Percentiles rank a stretch among this genome's conserved stretches.
These are phyloP conservation scores for Puya raimondii DNA, from an alignment of 176 grass and related monocot genomes.

Conservation along the genomic window DNA sequence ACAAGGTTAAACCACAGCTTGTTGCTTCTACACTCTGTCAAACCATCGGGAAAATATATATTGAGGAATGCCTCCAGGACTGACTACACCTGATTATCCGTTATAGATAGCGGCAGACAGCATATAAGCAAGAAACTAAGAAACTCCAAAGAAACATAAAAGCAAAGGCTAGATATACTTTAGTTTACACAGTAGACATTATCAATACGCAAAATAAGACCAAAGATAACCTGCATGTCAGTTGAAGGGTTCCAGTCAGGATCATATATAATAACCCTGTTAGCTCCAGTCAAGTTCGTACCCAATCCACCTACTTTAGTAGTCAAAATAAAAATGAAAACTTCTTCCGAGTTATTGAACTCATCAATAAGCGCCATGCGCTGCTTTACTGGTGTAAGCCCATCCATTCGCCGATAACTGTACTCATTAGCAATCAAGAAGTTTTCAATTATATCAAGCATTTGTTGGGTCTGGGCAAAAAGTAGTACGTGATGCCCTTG, in stretches of 20 bases:
- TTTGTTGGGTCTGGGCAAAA: conserved; percentile 87
- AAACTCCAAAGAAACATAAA: background rate
- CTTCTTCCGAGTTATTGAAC: conserved; percentile 74
- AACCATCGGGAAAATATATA: background rate
- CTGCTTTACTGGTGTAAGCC: conserved; percentile 82
- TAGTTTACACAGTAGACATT: too few species aligned
- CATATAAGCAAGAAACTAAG: too few species aligned
- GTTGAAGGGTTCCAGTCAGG: conserved; percentile 99
- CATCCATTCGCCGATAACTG: conserved; percentile 84
- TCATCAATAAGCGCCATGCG: conserved; percentile 91
- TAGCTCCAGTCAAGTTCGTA: conserved; percentile 79
- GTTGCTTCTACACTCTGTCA: background rate
- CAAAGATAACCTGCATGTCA: conserved; percentile 64
- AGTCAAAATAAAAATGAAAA: conserved; percentile 84
- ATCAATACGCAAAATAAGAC: background rate
- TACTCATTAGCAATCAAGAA: conserved; percentile 47
- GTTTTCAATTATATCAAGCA: conserved; percentile 89
- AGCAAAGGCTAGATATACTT: background rate
- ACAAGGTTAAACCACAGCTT: background rate
- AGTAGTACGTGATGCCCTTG: conserved; percentile 83
- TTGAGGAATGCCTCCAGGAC: too few species aligned
- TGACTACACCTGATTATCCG: too few species aligned
- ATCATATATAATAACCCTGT: conserved; percentile 84
- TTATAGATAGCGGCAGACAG: too few species aligned
- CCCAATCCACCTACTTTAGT: conserved; percentile 95